Percentiles rank a stretch among this genome's conserved stretches.
Evolutionary conservation across 2,329 filamentous ascomycete genomes (phyloP).

Genomic region (Xylariaceae sp.): DNA sequence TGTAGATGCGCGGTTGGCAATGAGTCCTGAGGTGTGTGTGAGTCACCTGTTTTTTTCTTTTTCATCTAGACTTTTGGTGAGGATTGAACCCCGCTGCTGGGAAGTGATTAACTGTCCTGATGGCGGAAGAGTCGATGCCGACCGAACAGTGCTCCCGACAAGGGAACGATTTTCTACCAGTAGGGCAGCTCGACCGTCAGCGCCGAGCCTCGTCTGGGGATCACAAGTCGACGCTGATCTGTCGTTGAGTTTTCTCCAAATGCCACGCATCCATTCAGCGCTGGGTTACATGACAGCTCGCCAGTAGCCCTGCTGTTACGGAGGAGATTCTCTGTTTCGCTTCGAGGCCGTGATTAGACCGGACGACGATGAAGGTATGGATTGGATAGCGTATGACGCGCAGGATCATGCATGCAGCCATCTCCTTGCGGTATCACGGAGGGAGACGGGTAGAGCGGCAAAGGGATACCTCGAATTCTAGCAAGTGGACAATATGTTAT

Average conservation of each 20-base stretch:
- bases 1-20: not conserved
- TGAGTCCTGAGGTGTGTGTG: not conserved
- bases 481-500: not conserved
- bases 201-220: not conserved
- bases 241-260: not conserved
- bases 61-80: too few relatives aligned
- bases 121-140: not conserved
- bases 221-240: not conserved
- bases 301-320: not conserved
- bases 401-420: not conserved
- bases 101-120: too few relatives aligned
- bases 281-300: not conserved
- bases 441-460: not conserved
- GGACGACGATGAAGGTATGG: not conserved
- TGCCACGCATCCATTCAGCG: not conserved
- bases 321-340: not conserved
- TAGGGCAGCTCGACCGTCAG: not conserved
- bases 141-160: not conserved
- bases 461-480: not conserved
- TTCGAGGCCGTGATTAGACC: not conserved
- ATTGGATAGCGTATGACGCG: not conserved
- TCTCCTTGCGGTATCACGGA: not conserved
- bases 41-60: not conserved
- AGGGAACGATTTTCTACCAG: not conserved
- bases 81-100: not conserved